Base-by-base conservation (phyloP, 2,329 filamentous ascomycete genomes). In the Colletotrichum sp. region DNA sequence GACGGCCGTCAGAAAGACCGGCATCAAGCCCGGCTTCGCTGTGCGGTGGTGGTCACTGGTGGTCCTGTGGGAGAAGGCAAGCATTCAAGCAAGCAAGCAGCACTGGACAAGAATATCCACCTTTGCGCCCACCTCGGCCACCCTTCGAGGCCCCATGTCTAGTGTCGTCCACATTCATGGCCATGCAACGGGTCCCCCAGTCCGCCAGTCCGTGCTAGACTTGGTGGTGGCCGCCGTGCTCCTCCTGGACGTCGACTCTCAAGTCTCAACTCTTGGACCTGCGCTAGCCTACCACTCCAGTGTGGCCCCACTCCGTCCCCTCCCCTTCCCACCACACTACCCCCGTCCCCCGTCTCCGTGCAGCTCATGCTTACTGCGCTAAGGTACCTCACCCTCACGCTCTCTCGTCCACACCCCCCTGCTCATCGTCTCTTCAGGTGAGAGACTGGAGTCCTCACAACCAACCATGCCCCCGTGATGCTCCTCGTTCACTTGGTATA, bases 401-500 rank as follows among this genome's bases (percentile, higher is more conserved):
- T 18, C 65, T 55, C 49, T 28, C 59, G 18, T 7, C 30, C 67
- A 36, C 68, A 26, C 55, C 49, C 52, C 63, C 57, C 34, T 21
- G 72, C 13, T 21, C 57, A 66, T 62, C 59, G 62, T 52, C 67
- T 71, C 57, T 55, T 75, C 72, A 77, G 68, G 72, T 64, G 72
- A 72, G 72, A 55, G 34, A 30, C 24, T 18, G n/a, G 69, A 59
- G 64, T 71, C 39, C 71, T 75, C 63, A 65, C 72, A 69, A 62
- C 63, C 75, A 69, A 77, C 72, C 63, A 55, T 72, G 10, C 52
- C 39, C 75, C 49, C 57, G 24, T 60, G 62, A 76, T 49, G 57
- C 65, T 32, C 69, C 39, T 71, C 32, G 34, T 76, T 32, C 21
- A 65, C 66, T 64, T 71, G 71, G 69, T 78, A 78, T 78, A 76